A percentile compares a stretch with the other conserved stretches of the same genome.
Conservation (phyloP, 305 asterid species). For the Fraxinus velutina region DNA sequence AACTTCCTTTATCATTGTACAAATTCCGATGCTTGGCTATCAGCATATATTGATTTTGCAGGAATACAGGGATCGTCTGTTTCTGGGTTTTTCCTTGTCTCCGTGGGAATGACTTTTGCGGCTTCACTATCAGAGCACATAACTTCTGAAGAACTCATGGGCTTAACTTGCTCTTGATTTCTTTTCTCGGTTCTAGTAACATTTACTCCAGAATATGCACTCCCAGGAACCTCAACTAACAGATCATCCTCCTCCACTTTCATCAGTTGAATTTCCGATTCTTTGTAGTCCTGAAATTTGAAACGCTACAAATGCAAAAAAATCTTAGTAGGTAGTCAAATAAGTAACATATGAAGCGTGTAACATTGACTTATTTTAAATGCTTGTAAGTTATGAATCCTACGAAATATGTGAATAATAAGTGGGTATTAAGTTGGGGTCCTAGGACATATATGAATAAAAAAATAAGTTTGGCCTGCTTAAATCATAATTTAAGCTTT, state of each 20-base stretch:
- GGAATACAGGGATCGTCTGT: slow-evolving; percentile 6
- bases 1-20: slow-evolving; percentile 12
- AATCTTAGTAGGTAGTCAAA: slow-evolving; percentile 4
- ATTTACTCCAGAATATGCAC: slow-evolving; percentile 66
- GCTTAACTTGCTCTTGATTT: slow-evolving; percentile 31
- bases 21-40: slow-evolving; percentile 12
- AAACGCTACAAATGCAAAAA: background rate
- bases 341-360: background rate
- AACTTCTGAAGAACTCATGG: slow-evolving; percentile 1
- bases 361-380: background rate
- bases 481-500: background rate
- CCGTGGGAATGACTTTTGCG: background rate
- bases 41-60: slow-evolving; percentile 12
- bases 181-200: slow-evolving; percentile 16
- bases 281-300: slow-evolving; percentile 32
- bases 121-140: slow-evolving; percentile 19
- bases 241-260: slow-evolving; percentile 46
- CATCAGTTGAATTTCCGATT: slow-evolving; percentile 22
- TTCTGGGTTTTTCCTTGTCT: slow-evolving; percentile 16
- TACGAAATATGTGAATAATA: background rate
- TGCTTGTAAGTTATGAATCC: background rate
- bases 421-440: background rate
- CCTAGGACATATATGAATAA: background rate
- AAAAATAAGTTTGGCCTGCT: background rate
- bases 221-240: slow-evolving; percentile 78